A percentile compares a stretch with the other conserved stretches of the same genome.
Evolutionary conservation across 2,329 filamentous ascomycete species (phyloP).

Genomic region (Clarireedia hainanense): DNA sequence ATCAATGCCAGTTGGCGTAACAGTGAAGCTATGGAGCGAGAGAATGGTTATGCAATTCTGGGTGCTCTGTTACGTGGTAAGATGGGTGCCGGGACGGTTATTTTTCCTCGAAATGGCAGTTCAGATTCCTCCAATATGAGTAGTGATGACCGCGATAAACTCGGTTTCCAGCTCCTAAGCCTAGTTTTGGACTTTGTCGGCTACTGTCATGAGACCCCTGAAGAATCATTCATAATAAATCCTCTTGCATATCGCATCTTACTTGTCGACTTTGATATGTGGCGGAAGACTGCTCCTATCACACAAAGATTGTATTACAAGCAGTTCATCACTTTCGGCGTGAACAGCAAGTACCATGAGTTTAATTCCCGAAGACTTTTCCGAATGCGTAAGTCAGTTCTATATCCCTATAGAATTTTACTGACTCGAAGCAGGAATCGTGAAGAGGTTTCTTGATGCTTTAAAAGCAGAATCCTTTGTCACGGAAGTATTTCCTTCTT

Average conservation of each 20-base stretch:
- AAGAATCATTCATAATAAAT: constrained; percentile 90
- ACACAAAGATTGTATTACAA: constrained; percentile 88
- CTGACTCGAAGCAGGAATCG: constrained; percentile 54
- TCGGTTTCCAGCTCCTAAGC: constrained; percentile 60
- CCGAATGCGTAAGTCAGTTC: constrained; percentile 67
- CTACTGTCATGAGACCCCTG: constrained; percentile 70
- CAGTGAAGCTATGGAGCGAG: constrained; percentile 95
- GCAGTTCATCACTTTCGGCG: constrained; percentile 81
- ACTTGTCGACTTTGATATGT: constrained; percentile 87
- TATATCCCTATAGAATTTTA: background rate
- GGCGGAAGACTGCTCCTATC: constrained; percentile 68
- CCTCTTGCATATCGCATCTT: constrained; percentile 88
- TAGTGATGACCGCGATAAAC: constrained; percentile 44
- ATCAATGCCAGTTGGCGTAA: constrained; percentile 93
- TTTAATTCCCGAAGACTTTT: constrained; percentile 85
- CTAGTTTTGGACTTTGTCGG: constrained; percentile 81
- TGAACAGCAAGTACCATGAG: constrained; percentile 83
- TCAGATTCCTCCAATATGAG: constrained; percentile 34
- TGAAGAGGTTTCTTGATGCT: constrained; percentile 83
- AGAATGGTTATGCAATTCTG: constrained; percentile 86
- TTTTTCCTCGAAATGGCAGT: constrained; percentile 28
- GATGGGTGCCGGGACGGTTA: constrained; percentile 46
- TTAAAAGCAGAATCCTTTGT: constrained; percentile 78
- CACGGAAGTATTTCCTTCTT: constrained; percentile 63
- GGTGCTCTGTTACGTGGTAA: constrained; percentile 79